phyloP scores from a whole-genome alignment of 176 grass and related monocot species.

The Triticum monococcum region DNA sequence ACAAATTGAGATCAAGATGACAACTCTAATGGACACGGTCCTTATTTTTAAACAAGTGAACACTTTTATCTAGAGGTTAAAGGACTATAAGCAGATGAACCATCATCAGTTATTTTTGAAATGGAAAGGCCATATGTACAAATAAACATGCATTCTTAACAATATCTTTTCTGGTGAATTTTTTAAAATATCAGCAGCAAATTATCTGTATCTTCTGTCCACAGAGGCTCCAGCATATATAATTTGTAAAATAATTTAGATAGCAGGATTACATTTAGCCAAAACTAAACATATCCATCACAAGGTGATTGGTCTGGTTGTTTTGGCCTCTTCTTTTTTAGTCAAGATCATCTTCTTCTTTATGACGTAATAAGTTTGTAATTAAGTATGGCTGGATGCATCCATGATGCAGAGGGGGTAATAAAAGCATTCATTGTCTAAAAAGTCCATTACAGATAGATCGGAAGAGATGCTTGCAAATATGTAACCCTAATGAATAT shows the following conservation, averaged over 20 bases:
- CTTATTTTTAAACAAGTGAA: constrained; percentile 4
- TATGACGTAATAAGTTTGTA: too few species aligned
- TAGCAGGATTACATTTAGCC: background rate
- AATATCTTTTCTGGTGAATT: background rate
- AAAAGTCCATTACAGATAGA: constrained; percentile 8
- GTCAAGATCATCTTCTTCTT: too few species aligned
- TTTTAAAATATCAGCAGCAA: background rate
- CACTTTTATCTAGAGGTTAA: background rate
- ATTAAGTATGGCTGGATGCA: too few species aligned
- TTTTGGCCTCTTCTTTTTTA: too few species aligned
- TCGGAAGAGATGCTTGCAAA: constrained; percentile 1
- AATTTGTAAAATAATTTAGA: constrained; percentile 1
- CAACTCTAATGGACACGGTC: background rate
- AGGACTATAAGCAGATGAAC: constrained; percentile 18
- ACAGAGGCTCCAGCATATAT: constrained; percentile 8
- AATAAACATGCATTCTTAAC: constrained; percentile 7
- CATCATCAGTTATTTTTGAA: constrained; percentile 10
- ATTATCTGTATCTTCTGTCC: background rate
- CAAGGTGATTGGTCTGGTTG: too few species aligned
- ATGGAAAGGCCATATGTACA: background rate
- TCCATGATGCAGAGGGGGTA: too few species aligned
- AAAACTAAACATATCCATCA: constrained; percentile 9
- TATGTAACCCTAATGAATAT: background rate
- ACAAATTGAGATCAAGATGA: constrained; percentile 18
- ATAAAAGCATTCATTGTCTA: too few species aligned